Conservation (phyloP, 306 rosid species). For the Canavalia gladiata region DNA sequence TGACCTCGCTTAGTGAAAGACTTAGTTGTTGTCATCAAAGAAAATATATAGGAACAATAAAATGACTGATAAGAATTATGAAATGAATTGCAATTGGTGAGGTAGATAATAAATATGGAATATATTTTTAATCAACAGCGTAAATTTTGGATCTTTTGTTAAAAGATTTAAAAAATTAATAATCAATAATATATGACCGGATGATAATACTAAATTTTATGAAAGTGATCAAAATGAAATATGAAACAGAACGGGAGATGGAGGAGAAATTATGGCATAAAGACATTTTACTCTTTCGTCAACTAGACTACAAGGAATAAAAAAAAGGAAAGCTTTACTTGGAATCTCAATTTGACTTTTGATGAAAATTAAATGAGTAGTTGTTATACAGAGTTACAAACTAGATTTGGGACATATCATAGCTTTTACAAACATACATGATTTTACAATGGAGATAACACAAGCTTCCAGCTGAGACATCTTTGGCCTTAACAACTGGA, state of each 20-base stretch:
- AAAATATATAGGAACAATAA: background rate
- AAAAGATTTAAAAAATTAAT: background rate
- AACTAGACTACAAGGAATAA: background rate
- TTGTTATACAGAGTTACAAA: constrained; percentile 30
- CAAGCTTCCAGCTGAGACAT: constrained; percentile 49
- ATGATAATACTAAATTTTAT: background rate
- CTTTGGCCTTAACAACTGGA: constrained; percentile 32
- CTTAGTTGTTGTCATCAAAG: no score
- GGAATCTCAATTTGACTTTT: background rate
- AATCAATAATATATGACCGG: background rate
- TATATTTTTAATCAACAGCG: background rate
- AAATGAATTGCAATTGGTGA: background rate
- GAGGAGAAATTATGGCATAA: background rate
- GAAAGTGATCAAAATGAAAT: background rate
- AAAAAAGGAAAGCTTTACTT: background rate
- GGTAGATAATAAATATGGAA: background rate
- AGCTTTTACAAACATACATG: constrained; percentile 38
- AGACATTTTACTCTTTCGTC: background rate
- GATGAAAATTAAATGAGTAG: background rate
- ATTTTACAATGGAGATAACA: constrained; percentile 44
- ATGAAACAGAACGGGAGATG: background rate
- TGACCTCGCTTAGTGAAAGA: no score
- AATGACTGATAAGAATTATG: background rate
- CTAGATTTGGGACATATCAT: background rate
- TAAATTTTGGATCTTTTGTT: background rate